Percentiles rank a stretch among this genome's conserved stretches.
phyloP scores from a whole-genome alignment of 495 filamentous ascomycete species.

The Daldinia grandis region DNA sequence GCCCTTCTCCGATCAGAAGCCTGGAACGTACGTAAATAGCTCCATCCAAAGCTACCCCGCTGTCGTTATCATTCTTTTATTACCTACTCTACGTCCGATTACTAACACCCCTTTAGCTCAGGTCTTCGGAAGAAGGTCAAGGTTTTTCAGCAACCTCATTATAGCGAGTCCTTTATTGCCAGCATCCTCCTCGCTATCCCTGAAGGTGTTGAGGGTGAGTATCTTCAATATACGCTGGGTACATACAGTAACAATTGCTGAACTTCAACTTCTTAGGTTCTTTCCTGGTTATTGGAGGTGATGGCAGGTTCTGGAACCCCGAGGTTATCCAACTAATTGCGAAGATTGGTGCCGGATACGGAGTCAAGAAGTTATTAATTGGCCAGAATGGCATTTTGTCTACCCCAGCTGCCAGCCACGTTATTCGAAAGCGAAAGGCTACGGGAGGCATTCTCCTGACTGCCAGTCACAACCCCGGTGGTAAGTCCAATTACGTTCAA shows the following conservation, averaged over 20 bases:
- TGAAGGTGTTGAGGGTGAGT: constrained; percentile 77
- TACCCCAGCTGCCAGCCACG: constrained; percentile 92
- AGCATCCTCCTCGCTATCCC: constrained; percentile 95
- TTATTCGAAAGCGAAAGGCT: constrained; percentile 91
- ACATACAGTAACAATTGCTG: neutral
- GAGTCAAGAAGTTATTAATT: constrained; percentile 97
- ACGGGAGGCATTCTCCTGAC: constrained; percentile 97
- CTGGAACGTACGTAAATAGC: constrained; percentile 85
- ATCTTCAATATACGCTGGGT: neutral
- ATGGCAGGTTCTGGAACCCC: constrained; percentile 96
- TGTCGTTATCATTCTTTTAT: constrained; percentile 43
- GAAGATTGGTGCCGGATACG: constrained; percentile 95
- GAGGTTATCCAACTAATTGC: constrained; percentile 96
- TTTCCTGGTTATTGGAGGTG: constrained; percentile 96
- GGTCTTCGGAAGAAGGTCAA: constrained; percentile 98
- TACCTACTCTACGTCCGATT: no score
- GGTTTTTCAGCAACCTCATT: constrained; percentile 93
- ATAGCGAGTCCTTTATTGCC: constrained; percentile 94
- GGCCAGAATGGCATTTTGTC: constrained; percentile 96
- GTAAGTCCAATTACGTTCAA: constrained; percentile 60
- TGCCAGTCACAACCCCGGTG: constrained; percentile 97
- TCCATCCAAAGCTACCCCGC: constrained; percentile 46
- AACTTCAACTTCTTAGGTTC: constrained; percentile 56
- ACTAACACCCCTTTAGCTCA: constrained; percentile 67
- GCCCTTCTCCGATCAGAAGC: constrained; percentile 94